Base-by-base conservation (phyloP, 306 rosid genomes). In the Quercus aquifolioides region DNA sequence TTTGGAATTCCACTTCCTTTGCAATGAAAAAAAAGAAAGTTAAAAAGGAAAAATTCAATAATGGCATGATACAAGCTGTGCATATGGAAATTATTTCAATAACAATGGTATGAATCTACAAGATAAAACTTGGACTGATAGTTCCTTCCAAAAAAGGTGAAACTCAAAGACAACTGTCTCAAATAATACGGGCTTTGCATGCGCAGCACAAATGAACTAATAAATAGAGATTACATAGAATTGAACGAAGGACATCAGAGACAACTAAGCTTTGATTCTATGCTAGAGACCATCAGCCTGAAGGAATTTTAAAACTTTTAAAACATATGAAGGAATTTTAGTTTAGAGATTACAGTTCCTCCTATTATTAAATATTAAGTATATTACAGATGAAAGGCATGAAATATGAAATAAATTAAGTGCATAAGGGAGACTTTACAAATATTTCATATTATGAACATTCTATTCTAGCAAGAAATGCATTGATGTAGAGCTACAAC, bases 1-100 rank as follows among this genome's bases (percentile, higher is more conserved):
- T 90, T 95, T 1, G 99, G 99, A 74, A 90, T 89, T 86, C 94
- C 90, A 78, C 80, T 91, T 76, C 99, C 99, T 95, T 74, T 68
- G 81, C 62, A 84, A 15, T 28, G 38, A 28, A 3, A 28, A n/a
- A 35, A 35, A 6, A 4, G 17, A 31, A 35, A 6, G 30, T 64
- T 64, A 65, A 31, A 31, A 18, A 30, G 46, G 7, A 64, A 55
- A 56, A n/a, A 62, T 78, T n/a, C 71, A 52, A 1, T 58, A 18
- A 76, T 23, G 62, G 79, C 60, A 78, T 65, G 82, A 74, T 49
- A 28, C 46, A 31, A 28, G 52, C 35, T n/a, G 67, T 28, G 60
- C 26, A 55, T 67, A 79, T 62, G 15, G 75, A 78, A 85, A 68
- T 60, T 38, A 79, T 28, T 17, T 49, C 38, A 57, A 75, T 75